Evolutionary conservation across 768 basidiomycete species (phyloP), one percentile per base, ranked within the genome.

Genomic region (Psilocybe cubensis): DNA sequence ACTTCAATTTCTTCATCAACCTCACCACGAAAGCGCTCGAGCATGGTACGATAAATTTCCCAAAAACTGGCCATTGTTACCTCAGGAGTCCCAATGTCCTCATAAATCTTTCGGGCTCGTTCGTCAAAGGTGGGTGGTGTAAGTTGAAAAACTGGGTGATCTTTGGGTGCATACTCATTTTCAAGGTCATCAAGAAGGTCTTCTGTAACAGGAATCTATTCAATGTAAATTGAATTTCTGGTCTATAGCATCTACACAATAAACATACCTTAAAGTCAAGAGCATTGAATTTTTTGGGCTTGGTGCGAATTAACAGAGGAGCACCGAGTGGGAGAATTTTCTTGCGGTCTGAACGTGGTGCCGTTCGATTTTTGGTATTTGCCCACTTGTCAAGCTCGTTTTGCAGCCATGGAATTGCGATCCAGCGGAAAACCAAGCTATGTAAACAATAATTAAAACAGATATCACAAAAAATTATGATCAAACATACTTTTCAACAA

Each of bases 381-480:
- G 54, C 55, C 48, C 66, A 80, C 1, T 29, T 50, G 51, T 81
- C 70, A 0, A 79, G 54, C 54, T 79, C 75, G 0, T 2, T 18
- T 54, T 81, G 79, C 11, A 81, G 54, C 68, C 68, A 77, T 0
- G 77, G 79, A 35, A 80, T 74, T 2, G 70, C 67, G 1, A 81
- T 31, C 73, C 74, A 81, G 0, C 67, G 68, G 43, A 81, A 81
- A 0, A 78, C 56, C 18, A 77, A 60, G 0, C 79, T 80, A 47
- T 17, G 31, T 18, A 49, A 7, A 25, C 24, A 21, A n/a, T 18
- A 42, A 42, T 40, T 40, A 52, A 35, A 41, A 17, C 51, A 43
- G 41, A 43, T 29, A 18, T 42, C 18, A 33, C 7, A 40, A 20
- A 18, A 5, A 40, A 28, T 17, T 1, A 28, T 12, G 31, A 20